Conservation (phyloP, 768 basidiomycete species). For the Lentinula sp. region DNA sequence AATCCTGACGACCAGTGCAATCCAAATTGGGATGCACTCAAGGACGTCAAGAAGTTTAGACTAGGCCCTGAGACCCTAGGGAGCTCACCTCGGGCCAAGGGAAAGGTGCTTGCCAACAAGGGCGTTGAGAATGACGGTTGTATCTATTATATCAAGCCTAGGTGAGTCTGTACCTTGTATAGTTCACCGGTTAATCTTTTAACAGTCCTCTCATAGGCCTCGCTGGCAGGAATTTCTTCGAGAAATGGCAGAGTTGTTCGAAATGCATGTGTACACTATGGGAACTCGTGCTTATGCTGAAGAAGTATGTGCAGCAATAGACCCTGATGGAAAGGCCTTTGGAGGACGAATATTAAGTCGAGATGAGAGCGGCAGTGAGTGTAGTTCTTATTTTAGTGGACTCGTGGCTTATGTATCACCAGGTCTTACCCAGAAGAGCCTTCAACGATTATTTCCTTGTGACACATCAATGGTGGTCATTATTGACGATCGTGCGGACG, state of each 20-base stretch:
- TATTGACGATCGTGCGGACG: constrained; percentile 97
- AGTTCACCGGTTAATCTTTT: not conserved
- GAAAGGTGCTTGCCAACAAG: constrained; percentile 39
- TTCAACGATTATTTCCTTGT: constrained; percentile 90
- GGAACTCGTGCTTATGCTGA: constrained; percentile 96
- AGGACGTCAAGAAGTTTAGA: constrained; percentile 86
- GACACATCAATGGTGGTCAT: constrained; percentile 99
- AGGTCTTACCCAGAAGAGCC: constrained; percentile 89
- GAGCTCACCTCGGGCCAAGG: constrained; percentile 36
- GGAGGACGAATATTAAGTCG: constrained; percentile 84
- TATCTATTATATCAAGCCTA: constrained; percentile 96
- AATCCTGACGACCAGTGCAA: constrained; percentile 63
- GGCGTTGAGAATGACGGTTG: constrained; percentile 72
- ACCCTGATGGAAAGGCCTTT: constrained; percentile 82
- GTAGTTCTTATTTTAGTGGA: not conserved
- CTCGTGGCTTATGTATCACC: constrained; percentile 10
- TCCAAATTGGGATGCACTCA: constrained; percentile 89
- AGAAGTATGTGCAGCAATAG: constrained; percentile 90
- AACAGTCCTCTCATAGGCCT: constrained; percentile 39
- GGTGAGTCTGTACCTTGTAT: constrained; percentile 46
- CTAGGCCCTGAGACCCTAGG: constrained; percentile 75
- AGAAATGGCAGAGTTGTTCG: constrained; percentile 71
- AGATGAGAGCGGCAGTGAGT: constrained; percentile 95
- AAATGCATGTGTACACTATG: constrained; percentile 99
- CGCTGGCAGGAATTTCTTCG: constrained; percentile 79